Evolutionary conservation across 441 rosid genomes (phyloP).

Genomic region (Geranium incanum): DNA sequence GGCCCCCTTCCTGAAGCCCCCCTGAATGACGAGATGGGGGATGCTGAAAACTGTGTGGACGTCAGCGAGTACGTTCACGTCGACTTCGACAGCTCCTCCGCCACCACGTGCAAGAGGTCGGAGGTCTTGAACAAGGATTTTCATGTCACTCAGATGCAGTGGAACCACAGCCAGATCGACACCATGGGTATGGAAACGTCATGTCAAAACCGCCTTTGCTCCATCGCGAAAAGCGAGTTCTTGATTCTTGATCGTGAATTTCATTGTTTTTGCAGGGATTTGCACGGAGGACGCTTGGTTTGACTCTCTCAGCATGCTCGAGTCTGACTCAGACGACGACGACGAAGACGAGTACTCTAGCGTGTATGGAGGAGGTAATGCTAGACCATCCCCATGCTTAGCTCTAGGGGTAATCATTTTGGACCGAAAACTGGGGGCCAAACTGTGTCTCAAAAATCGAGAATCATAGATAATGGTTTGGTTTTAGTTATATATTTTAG

Average conservation of each 20-base stretch:
- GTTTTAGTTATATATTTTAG: too few species aligned
- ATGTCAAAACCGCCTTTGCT: neutral
- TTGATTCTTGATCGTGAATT: neutral
- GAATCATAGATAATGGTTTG: too few species aligned
- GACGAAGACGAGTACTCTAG: conserved; percentile 60
- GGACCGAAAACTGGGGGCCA: too few species aligned
- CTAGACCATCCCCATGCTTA: too few species aligned
- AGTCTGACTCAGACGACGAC: conserved; percentile 73
- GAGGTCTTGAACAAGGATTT: conserved; percentile 53
- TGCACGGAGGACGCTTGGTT: conserved; percentile 82
- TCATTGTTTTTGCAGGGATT: conserved; percentile 34
- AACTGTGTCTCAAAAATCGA: too few species aligned
- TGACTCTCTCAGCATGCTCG: conserved; percentile 65
- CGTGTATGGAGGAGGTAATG: conserved; percentile 35
- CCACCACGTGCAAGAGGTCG: conserved; percentile 55
- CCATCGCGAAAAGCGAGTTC: too few species aligned
- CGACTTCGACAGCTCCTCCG: conserved; percentile 50
- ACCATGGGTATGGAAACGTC: conserved; percentile 37
- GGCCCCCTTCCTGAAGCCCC: conserved; percentile 42
- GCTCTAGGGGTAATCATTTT: too few species aligned
- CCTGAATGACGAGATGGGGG: conserved; percentile 34
- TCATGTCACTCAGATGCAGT: conserved; percentile 71
- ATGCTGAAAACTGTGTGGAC: conserved; percentile 46
- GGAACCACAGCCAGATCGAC: conserved; percentile 79
- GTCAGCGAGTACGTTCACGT: conserved; percentile 55